phyloP scores from a whole-genome alignment of 352 stramenopile species.

The Globisporangium yorkense region DNA sequence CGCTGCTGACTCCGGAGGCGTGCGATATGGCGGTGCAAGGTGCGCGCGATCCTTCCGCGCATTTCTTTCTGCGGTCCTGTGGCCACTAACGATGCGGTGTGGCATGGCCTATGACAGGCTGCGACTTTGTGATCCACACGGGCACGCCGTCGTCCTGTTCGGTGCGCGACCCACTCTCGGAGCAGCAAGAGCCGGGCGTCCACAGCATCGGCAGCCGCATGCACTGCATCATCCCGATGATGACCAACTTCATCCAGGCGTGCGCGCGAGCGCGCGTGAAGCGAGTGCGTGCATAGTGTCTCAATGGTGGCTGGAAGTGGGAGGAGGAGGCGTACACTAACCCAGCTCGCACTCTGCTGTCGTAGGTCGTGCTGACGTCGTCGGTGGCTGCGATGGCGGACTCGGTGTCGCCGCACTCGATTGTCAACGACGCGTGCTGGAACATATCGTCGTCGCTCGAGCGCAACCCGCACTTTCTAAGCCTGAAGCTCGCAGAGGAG shows the following conservation, averaged over 20 bases:
- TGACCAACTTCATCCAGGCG: conserved; percentile 89
- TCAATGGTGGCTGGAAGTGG: neutral
- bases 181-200: conserved; percentile 79
- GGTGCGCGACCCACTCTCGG: conserved; percentile 78
- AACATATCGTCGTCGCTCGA: conserved; percentile 82
- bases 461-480: conserved; percentile 85
- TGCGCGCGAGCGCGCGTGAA: conserved; percentile 77
- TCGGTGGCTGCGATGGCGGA: conserved; percentile 85
- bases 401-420: conserved; percentile 62
- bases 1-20: conserved; percentile 78
- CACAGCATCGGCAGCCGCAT: conserved; percentile 87
- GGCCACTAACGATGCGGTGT: neutral
- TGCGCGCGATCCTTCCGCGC: conserved; percentile 1
- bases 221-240: conserved; percentile 90
- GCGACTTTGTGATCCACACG: conserved; percentile 89
- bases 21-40: conserved; percentile 85
- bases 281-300: conserved; percentile 22
- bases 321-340: neutral
- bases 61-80: conserved; percentile 3
- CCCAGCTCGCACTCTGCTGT: neutral
- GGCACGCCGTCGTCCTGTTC: conserved; percentile 83
- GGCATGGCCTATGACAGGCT: conserved; percentile 15
- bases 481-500: conserved; percentile 83
- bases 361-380: conserved; percentile 70
- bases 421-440: conserved; percentile 83